These are phyloP conservation scores for Medicago lupulina DNA, from an alignment of 306 rosid genomes.

Conservation along the genomic window DNA sequence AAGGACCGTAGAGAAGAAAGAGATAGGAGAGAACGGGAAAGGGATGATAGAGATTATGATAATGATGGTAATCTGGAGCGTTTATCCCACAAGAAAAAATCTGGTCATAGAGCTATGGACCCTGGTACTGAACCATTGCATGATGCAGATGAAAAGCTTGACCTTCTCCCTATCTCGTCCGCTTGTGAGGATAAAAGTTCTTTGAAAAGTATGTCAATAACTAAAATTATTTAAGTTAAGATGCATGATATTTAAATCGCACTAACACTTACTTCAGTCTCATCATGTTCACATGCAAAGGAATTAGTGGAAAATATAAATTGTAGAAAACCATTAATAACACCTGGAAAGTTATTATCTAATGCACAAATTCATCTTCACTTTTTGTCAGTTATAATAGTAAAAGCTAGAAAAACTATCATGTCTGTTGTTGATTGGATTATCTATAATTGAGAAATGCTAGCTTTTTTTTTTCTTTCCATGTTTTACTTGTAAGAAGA, in stretches of 20 bases:
- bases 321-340: not conserved
- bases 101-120: slow-evolving; percentile 65
- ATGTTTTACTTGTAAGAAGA: slow-evolving; percentile 24
- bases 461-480: slow-evolving; percentile 4
- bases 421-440: slow-evolving; percentile 24
- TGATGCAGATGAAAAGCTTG: slow-evolving; percentile 74
- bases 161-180: slow-evolving; percentile 62
- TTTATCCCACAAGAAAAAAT: slow-evolving; percentile 69
- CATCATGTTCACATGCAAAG: slow-evolving; percentile 2
- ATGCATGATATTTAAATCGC: slow-evolving; percentile 16
- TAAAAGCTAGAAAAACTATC: not conserved
- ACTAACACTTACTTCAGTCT: slow-evolving; percentile 16
- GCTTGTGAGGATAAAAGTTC: slow-evolving; percentile 75
- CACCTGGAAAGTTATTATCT: slow-evolving; percentile 15
- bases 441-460: slow-evolving; percentile 18
- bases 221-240: not conserved
- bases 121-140: slow-evolving; percentile 63
- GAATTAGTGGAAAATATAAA: slow-evolving; percentile 8
- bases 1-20: slow-evolving; percentile 78
- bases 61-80: slow-evolving; percentile 68
- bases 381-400: slow-evolving; percentile 12
- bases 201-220: slow-evolving; percentile 62
- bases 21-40: slow-evolving; percentile 66
- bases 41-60: slow-evolving; percentile 78
- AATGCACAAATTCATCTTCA: slow-evolving; percentile 14